Conservation (phyloP, 352 stramenopile species). For the Globisporangium takayamanum region DNA sequence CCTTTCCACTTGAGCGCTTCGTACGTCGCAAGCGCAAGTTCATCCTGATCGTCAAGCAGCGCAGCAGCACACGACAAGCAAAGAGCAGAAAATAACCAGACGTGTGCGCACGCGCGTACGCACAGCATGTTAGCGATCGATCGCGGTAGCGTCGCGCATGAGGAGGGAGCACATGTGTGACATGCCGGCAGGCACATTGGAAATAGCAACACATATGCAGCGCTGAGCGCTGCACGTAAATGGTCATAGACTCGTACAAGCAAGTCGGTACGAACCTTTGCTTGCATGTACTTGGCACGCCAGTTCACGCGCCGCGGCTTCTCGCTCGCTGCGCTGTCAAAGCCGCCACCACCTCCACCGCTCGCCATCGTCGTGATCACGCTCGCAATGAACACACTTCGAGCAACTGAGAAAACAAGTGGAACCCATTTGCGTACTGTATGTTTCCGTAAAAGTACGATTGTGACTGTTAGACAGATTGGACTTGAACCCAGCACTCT, state of each 20-base stretch:
- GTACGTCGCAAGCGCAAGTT: constrained; percentile 53
- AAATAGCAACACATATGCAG: too few relatives aligned
- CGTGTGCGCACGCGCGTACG: neutral
- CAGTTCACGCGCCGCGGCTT: constrained; percentile 16
- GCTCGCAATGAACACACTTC: neutral
- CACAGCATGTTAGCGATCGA: neutral
- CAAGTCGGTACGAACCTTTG: constrained; percentile 21
- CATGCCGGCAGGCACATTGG: neutral
- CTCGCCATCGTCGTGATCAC: neutral
- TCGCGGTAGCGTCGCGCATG: neutral
- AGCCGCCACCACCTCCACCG: neutral
- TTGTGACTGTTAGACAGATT: too few relatives aligned
- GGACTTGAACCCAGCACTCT: too few relatives aligned
- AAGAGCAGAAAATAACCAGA: neutral
- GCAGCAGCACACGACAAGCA: neutral
- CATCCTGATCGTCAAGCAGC: constrained; percentile 27
- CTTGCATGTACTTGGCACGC: constrained; percentile 36
- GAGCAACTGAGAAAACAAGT: neutral
- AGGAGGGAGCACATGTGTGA: neutral
- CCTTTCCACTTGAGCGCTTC: constrained; percentile 75
- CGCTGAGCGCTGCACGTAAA: neutral
- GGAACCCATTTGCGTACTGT: neutral
- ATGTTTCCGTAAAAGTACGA: too few relatives aligned
- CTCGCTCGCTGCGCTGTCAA: constrained; percentile 6
- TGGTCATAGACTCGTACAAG: neutral